Conservation (phyloP, 1,139 yeast species). For the Pichia sp. region DNA sequence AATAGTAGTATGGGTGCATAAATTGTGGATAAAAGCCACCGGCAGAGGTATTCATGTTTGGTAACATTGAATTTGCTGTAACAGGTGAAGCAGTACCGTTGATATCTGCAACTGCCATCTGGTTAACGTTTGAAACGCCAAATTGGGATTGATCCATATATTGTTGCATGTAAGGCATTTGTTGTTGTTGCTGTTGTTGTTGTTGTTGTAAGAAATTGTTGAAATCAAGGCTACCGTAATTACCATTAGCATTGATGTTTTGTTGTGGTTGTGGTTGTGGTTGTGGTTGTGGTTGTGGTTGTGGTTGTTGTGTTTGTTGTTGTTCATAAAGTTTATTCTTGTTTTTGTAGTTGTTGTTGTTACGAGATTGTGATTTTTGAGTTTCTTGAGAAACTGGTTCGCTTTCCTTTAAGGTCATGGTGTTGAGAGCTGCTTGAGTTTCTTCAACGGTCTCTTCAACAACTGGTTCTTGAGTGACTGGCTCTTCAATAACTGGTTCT, state of each 20-base stretch:
- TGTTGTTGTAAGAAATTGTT: conserved; percentile 21
- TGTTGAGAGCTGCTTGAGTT: not conserved
- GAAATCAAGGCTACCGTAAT: conserved; percentile 19
- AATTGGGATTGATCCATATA: conserved; percentile 9
- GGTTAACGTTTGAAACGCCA: conserved; percentile 2
- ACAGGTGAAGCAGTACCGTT: conserved; percentile 9
- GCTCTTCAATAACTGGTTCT: conserved; percentile 6
- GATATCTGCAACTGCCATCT: conserved; percentile 3
- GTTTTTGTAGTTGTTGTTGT: conserved; percentile 4
- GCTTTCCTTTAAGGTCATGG: not conserved
- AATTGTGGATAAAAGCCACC: conserved; percentile 6
- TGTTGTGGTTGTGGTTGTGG: conserved; percentile 12
- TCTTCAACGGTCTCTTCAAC: conserved; percentile 31
- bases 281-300: conserved; percentile 4
- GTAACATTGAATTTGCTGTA: conserved; percentile 8
- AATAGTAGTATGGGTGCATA: conserved; percentile 9
- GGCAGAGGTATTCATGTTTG: conserved; percentile 10
- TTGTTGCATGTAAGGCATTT: conserved; percentile 15
- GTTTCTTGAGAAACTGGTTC: conserved; percentile 11
- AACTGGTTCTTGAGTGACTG: conserved; percentile 12
- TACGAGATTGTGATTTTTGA: conserved; percentile 9
- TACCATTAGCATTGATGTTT: conserved; percentile 21
- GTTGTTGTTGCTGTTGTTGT: conserved; percentile 7
- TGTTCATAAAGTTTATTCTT: conserved; percentile 12
- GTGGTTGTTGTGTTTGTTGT: conserved; percentile 4